Conservation (phyloP, 192 early-diverging fungal genomes). For the Backusella tarrabulga region DNA sequence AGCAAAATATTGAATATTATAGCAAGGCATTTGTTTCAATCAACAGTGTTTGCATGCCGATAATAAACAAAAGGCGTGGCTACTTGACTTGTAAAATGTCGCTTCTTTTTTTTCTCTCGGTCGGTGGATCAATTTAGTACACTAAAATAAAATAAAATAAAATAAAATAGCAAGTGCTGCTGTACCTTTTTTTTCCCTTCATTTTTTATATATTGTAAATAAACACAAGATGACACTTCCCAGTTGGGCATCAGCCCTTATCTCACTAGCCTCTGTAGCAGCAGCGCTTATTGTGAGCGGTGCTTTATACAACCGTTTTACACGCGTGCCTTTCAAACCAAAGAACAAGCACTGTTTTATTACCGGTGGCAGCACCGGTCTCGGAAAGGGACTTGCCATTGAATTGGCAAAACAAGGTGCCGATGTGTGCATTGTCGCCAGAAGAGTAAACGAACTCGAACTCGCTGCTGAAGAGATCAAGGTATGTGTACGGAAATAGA, state of each 20-base stretch:
- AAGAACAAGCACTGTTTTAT: constrained; percentile 66
- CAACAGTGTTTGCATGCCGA: no score
- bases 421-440: constrained; percentile 67
- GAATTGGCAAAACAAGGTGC: constrained; percentile 67
- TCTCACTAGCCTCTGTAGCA: constrained; percentile 20
- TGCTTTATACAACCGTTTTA: constrained; percentile 14
- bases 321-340: constrained; percentile 38
- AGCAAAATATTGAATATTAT: no score
- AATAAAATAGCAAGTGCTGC: no score
- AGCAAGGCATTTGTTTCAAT: no score
- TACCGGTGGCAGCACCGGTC: constrained; percentile 74
- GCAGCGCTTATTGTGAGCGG: constrained; percentile 8
- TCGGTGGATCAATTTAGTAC: no score
- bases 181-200: background rate
- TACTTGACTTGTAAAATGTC: no score
- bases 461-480: constrained; percentile 59
- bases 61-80: no score
- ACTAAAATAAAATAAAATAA: no score
- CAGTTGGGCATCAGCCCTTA: constrained; percentile 24
- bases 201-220: background rate
- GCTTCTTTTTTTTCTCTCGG: no score
- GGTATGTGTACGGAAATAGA: constrained; percentile 9
- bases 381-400: constrained; percentile 63
- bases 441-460: constrained; percentile 43
- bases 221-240: constrained; percentile 24